These are phyloP conservation scores for Lepiota venenata DNA, from an alignment of 768 basidiomycete genomes.

Conservation along the genomic window DNA sequence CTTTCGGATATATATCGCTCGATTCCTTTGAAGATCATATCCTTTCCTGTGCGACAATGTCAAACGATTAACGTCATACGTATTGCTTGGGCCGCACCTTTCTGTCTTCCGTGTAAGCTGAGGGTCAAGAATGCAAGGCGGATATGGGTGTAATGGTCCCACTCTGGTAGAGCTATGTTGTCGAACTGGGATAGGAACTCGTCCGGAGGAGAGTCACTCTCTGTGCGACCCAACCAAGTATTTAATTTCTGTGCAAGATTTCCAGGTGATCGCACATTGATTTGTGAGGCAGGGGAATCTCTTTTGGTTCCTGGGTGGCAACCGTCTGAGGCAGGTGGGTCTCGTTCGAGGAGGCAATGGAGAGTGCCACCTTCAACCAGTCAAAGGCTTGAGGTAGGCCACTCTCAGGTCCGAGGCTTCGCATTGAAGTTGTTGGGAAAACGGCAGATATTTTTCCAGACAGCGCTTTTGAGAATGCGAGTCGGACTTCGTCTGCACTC, in stretches of 20 bases:
- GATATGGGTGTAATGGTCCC: constrained; percentile 49
- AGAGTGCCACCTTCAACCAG: constrained; percentile 32
- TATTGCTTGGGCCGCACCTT: constrained; percentile 25
- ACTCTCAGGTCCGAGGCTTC: constrained; percentile 14
- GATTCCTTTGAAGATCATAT: constrained; percentile 41
- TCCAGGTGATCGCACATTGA: constrained; percentile 18
- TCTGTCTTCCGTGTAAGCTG: constrained; percentile 36
- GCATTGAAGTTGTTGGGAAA: constrained; percentile 22
- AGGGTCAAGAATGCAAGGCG: constrained; percentile 41
- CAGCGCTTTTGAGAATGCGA: constrained; percentile 26
- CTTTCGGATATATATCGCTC: constrained; percentile 35
- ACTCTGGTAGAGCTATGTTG: constrained; percentile 30
- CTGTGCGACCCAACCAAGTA: constrained; percentile 31
- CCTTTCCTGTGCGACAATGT: constrained; percentile 28
- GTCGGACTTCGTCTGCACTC: constrained; percentile 43
- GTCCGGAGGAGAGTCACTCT: constrained; percentile 24
- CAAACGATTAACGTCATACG: not conserved
- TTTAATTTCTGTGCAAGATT: constrained; percentile 30
- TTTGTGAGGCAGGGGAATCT: not conserved
- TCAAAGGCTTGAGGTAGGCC: constrained; percentile 36
- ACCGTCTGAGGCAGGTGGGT: not conserved
- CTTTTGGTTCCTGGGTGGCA: not conserved
- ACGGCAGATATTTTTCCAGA: constrained; percentile 25
- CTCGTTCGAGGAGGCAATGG: constrained; percentile 18
- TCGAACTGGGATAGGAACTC: constrained; percentile 34